phyloP scores from a whole-genome alignment of 495 filamentous ascomycete species.

The Penicillium atrosanguineum region DNA sequence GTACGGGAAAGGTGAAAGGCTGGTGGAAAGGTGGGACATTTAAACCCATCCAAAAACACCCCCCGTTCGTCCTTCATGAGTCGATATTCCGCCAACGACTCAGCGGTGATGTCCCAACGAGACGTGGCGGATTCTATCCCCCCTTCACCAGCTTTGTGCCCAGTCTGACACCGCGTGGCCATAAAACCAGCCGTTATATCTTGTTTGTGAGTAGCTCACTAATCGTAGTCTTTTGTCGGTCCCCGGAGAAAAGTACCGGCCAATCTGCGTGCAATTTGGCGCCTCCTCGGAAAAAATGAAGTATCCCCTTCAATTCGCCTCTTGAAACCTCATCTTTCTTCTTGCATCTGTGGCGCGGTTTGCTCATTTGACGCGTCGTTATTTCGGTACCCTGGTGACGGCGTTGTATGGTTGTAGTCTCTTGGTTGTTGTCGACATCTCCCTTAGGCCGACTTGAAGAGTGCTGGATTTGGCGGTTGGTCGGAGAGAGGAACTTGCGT shows the following conservation, averaged over 20 bases:
- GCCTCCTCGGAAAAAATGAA: neutral
- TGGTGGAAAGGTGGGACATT: neutral
- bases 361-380: neutral
- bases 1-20: neutral
- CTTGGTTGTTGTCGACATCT: neutral
- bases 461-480: neutral
- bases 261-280: conserved; percentile 7
- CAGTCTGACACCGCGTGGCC: neutral
- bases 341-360: neutral
- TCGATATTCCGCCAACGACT: neutral
- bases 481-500: neutral
- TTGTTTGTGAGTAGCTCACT: neutral
- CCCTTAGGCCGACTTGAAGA: neutral
- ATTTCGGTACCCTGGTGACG: neutral
- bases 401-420: neutral
- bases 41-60: neutral
- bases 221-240: conserved; percentile 2
- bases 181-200: neutral
- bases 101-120: conserved; percentile 3
- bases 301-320: neutral
- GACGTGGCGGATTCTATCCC: neutral
- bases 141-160: neutral
- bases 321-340: neutral
- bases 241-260: conserved; percentile 13
- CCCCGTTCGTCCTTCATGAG: neutral